Evolutionary conservation across 2,329 filamentous ascomycete genomes (phyloP).

Genomic region (Didymella pomorum): DNA sequence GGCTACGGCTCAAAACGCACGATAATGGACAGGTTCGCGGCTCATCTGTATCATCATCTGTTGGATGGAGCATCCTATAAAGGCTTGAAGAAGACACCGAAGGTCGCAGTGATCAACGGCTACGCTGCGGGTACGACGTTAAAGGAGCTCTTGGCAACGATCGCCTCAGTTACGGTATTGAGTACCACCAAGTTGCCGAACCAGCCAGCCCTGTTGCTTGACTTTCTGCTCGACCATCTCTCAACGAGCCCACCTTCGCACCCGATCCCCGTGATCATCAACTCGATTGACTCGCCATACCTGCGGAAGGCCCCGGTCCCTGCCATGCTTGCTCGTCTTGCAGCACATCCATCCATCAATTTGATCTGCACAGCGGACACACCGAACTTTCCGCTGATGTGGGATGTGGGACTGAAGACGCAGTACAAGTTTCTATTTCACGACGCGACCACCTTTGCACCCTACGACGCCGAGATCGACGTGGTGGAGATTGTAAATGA

Average conservation of each 20-base stretch:
- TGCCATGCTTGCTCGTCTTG: conserved; percentile 76
- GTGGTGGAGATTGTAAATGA: conserved; percentile 90
- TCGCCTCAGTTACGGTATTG: conserved; percentile 69
- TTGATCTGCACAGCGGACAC: conserved; percentile 86
- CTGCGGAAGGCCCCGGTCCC: conserved; percentile 77
- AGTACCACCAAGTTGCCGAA: conserved; percentile 64
- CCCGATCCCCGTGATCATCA: conserved; percentile 74
- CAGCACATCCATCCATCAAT: conserved; percentile 74
- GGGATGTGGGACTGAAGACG: conserved; percentile 85
- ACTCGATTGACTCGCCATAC: conserved; percentile 83
- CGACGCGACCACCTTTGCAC: conserved; percentile 88
- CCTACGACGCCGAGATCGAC: conserved; percentile 77
- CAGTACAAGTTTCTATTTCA: conserved; percentile 90
- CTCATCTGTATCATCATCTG: conserved; percentile 66
- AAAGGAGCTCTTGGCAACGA: conserved; percentile 72
- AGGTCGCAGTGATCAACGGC: conserved; percentile 86
- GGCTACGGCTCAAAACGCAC: conserved; percentile 89
- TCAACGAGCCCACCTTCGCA: conserved; percentile 50
- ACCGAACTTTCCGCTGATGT: conserved; percentile 85
- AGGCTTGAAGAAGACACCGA: conserved; percentile 54
- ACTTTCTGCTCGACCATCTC: conserved; percentile 70
- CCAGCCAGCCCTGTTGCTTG: conserved; percentile 73
- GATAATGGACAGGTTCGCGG: conserved; percentile 78
- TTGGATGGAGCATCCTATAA: conserved; percentile 36
- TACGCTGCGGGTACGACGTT: conserved; percentile 73